Evolutionary conservation across 208 protist genomes (phyloP).

Genomic region (Porcisia deanei): DNA sequence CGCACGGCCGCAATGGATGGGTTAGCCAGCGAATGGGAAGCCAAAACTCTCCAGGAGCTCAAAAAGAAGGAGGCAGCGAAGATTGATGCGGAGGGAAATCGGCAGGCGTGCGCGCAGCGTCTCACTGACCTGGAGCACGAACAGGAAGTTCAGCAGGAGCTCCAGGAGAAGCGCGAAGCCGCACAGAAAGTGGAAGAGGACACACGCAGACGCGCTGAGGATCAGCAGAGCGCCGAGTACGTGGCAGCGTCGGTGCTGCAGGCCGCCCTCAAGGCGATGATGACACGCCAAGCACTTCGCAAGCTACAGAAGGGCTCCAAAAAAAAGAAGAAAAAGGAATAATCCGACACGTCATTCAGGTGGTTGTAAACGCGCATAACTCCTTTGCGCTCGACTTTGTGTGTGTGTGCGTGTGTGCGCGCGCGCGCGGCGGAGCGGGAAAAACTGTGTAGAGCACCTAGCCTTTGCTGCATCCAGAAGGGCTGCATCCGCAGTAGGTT

Average conservation of each 20-base stretch:
- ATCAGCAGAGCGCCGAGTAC: constrained; percentile 58
- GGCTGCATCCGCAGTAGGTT: no score
- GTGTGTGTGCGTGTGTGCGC: background rate
- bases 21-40: constrained; percentile 74
- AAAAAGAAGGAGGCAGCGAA: constrained; percentile 76
- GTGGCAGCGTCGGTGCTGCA: constrained; percentile 77
- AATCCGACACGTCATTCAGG: background rate
- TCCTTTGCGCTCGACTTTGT: background rate
- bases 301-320: constrained; percentile 77
- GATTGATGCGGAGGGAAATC: constrained; percentile 83
- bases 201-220: constrained; percentile 30
- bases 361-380: no score
- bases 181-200: constrained; percentile 36
- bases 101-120: constrained; percentile 73
- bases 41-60: constrained; percentile 76
- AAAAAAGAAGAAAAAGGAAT: constrained; percentile 57
- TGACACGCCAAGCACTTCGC: constrained; percentile 69
- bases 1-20: constrained; percentile 71
- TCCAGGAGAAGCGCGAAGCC: constrained; percentile 54
- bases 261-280: constrained; percentile 79
- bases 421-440: background rate
- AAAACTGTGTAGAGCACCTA: no score
- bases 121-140: constrained; percentile 62
- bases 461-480: no score
- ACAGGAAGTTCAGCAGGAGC: constrained; percentile 45